These are phyloP conservation scores for Thelonectria rubi DNA, from an alignment of 2,329 filamentous ascomycete species.

Conservation along the genomic window DNA sequence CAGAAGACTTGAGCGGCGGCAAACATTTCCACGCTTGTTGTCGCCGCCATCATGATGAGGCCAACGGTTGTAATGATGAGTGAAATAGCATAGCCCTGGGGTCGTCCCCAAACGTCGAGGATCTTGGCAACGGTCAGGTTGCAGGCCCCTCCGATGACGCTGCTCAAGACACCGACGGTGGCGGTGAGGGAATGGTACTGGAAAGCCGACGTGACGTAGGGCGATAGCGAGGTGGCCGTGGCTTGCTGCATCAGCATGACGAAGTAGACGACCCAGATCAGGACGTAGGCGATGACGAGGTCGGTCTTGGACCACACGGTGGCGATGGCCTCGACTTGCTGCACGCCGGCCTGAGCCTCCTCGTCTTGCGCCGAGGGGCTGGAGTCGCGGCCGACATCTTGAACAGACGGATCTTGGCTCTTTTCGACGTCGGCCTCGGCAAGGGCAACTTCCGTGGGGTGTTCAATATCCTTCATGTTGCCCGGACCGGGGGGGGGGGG, in stretches of 20 bases:
- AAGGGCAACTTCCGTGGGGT: no score
- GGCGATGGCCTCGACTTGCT: conserved; percentile 53
- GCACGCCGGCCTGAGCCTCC: conserved; percentile 48
- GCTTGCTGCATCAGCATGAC: conserved; percentile 55
- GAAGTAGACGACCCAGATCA: conserved; percentile 60
- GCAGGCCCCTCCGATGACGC: conserved; percentile 63
- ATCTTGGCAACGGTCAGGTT: conserved; percentile 72
- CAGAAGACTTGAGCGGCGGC: conserved; percentile 72
- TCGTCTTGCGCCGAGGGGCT: not conserved
- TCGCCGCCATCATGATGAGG: conserved; percentile 70
- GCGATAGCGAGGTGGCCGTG: conserved; percentile 49
- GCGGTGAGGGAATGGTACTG: conserved; percentile 61
- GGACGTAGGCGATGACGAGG: conserved; percentile 50
- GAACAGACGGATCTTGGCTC: no score
- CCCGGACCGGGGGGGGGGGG: no score
- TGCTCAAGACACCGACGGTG: conserved; percentile 60
- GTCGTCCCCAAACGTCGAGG: conserved; percentile 70
- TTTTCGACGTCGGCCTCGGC: no score
- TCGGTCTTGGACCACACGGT: conserved; percentile 51
- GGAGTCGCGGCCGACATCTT: no score
- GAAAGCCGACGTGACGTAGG: conserved; percentile 61
- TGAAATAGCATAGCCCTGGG: conserved; percentile 66
- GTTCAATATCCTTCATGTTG: no score
- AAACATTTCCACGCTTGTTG: conserved; percentile 54
- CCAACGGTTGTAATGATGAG: conserved; percentile 58